Evolutionary conservation across 805 yeast genomes (phyloP), one percentile per base, ranked within the genome.

Genomic region (Kuraishia capsulata): DNA sequence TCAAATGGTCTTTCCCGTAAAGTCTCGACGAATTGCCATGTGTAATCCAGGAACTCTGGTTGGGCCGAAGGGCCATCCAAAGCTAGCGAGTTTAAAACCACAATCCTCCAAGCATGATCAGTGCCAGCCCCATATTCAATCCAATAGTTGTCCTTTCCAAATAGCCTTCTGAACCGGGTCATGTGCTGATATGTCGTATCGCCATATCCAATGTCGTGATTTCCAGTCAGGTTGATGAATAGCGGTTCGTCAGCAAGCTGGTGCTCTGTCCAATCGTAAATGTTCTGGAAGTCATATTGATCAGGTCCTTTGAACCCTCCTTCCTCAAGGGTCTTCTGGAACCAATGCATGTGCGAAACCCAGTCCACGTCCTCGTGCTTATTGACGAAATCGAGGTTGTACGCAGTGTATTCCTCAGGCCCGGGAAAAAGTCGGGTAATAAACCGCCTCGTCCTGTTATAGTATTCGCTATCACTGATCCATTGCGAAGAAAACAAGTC

Each of bases 201-300:
- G 1, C 97, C 97, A 55, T 92, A 90, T 0, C 98, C 98, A 35
- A 90, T 78, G 56, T 92, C 98, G 56, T 92, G 98, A 56, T 92
- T 92, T 2, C 98, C 98, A 2, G 95, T 80, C 35, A 92, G 64
- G 55, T 92, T 92, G 43, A 87, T 71, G 52, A 90, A 76, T 28
- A 84, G 59, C 9, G 86, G 89, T 42, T 74, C 76, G 26, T 70
- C 67, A 17, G 56, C 64, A 46, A 58, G 47, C 19, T 59, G 49
- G 17, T 59, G 56, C 20, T 69, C 51, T 29, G 68, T 64, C 95
- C 95, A 84, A 49, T 80, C 82, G 45, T 76, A 73, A 4, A 80
- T 73, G 54, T 82, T 76, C 35, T 61, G 57, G 51, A 71, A 79
- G 6, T 76, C 84, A 46, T 64, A 74, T 14, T 56, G 39, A 2